A percentile compares a stretch with the other conserved stretches of the same genome.
Evolutionary conservation across 257 asterid species (phyloP).

Genomic region (Coffea eugenioides): DNA sequence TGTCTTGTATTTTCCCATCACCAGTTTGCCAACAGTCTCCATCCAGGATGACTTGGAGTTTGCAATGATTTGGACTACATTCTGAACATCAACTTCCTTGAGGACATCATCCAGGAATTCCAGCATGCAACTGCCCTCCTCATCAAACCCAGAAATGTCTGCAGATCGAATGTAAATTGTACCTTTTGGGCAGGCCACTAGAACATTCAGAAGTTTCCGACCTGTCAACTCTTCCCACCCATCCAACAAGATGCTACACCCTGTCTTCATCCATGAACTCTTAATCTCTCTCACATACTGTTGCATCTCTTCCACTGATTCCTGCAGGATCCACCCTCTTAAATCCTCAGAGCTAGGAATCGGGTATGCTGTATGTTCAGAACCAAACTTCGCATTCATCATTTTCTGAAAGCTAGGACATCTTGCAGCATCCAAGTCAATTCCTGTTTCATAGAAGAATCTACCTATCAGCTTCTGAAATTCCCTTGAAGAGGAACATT

Average conservation of each 20-base stretch:
- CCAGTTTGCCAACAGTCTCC: conserved; percentile 44
- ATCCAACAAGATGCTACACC: conserved; percentile 4
- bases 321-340: conserved; percentile 52
- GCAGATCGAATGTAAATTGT: background rate
- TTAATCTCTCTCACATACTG: conserved; percentile 27
- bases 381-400: conserved; percentile 27
- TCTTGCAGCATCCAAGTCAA: conserved; percentile 32
- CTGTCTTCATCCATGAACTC: conserved; percentile 35
- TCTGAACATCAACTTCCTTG: background rate
- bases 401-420: conserved; percentile 42
- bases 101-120: background rate
- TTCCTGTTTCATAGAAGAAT: conserved; percentile 46
- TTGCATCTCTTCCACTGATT: conserved; percentile 34
- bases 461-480: conserved; percentile 35
- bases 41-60: conserved; percentile 44
- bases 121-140: background rate
- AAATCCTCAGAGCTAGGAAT: conserved; percentile 51
- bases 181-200: conserved; percentile 5
- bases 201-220: background rate
- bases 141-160: background rate
- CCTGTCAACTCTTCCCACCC: conserved; percentile 5
- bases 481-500: conserved; percentile 15
- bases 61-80: conserved; percentile 51
- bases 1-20: conserved; percentile 34
- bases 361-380: background rate